phyloP scores from a whole-genome alignment of 1,284 basidiomycete genomes.

The Schizopora paradoxa region DNA sequence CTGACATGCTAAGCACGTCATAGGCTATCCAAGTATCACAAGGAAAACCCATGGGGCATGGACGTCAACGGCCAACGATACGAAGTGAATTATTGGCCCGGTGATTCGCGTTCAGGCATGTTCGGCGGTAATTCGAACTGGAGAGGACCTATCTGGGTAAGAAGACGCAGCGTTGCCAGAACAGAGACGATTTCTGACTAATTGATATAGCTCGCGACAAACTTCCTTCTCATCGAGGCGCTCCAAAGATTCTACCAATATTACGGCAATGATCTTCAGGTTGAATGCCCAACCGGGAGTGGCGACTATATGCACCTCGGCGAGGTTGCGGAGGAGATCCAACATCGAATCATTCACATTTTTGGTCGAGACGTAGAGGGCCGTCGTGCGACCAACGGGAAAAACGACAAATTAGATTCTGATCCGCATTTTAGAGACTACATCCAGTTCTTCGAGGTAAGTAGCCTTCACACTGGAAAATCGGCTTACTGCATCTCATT shows the following conservation, averaged over 20 bases:
- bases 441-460: constrained; percentile 89
- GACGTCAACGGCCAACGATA: constrained; percentile 88
- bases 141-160: constrained; percentile 79
- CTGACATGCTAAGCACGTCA: not conserved
- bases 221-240: constrained; percentile 90
- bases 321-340: constrained; percentile 92
- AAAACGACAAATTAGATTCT: constrained; percentile 78
- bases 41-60: constrained; percentile 93
- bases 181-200: not conserved
- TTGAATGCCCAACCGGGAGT: constrained; percentile 91
- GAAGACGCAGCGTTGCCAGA: not conserved
- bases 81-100: constrained; percentile 96
- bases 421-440: constrained; percentile 98
- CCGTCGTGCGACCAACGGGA: constrained; percentile 86
- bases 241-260: constrained; percentile 97
- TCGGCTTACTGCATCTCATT: constrained; percentile 6
- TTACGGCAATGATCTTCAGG: constrained; percentile 82
- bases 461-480: constrained; percentile 19
- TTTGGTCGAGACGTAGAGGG: constrained; percentile 88
- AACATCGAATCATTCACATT: constrained; percentile 95
- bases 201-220: constrained; percentile 80
- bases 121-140: constrained; percentile 99
- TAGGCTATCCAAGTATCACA: constrained; percentile 84
- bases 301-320: constrained; percentile 96
- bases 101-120: constrained; percentile 95